Percentiles rank a stretch among this genome's conserved stretches.
Conservation (phyloP, 345 rosid genomes). For the Populus davidiana region DNA sequence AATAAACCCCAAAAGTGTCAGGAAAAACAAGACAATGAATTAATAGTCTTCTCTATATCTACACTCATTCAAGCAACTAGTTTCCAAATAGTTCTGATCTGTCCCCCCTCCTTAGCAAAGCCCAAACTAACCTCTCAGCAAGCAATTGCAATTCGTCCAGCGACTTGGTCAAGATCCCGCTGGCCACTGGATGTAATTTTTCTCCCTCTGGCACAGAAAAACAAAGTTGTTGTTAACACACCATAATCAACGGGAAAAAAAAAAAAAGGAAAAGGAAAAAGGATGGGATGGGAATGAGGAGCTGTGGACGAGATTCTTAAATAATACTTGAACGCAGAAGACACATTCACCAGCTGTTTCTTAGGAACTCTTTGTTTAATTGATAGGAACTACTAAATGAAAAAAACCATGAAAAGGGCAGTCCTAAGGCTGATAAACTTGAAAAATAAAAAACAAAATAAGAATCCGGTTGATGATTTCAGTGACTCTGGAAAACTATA, state of each 20-base stretch:
- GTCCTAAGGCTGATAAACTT: background rate
- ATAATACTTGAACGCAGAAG: too few species aligned
- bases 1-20: background rate
- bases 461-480: too few species aligned
- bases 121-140: background rate
- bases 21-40: background rate
- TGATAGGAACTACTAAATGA: too few species aligned
- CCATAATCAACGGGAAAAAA: too few species aligned
- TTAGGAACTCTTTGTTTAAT: too few species aligned
- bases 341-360: too few species aligned
- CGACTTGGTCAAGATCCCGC: slow-evolving; percentile 90
- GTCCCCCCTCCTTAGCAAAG: background rate
- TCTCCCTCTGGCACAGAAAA: slow-evolving; percentile 54
- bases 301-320: too few species aligned
- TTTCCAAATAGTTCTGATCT: background rate
- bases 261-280: too few species aligned
- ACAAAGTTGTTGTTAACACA: background rate
- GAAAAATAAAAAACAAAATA: too few species aligned
- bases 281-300: too few species aligned
- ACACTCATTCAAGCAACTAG: slow-evolving; percentile 13
- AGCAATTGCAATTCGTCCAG: slow-evolving; percentile 53
- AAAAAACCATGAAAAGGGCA: background rate
- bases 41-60: background rate
- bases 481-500: background rate
- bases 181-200: slow-evolving; percentile 80